phyloP scores from a whole-genome alignment of 2,329 filamentous ascomycete species.

The Aspergillus floridensis region DNA sequence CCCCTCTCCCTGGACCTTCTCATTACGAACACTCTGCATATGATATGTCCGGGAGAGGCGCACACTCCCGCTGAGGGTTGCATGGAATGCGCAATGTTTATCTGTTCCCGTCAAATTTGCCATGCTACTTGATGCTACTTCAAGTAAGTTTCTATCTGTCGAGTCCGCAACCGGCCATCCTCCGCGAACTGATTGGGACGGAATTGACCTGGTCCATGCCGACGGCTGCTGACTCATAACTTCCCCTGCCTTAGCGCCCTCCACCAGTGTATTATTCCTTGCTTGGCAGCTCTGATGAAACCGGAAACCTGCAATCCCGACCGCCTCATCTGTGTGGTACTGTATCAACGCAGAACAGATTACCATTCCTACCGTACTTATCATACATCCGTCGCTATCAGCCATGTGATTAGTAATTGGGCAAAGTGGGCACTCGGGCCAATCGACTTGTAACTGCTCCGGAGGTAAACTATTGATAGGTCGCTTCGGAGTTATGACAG shows the following conservation, averaged over 20 bases:
- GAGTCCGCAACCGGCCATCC: constrained; percentile 1
- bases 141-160: background rate
- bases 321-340: constrained; percentile 1
- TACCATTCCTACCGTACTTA: too few relatives aligned
- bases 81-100: background rate
- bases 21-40: background rate
- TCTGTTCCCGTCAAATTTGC: background rate
- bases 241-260: constrained; percentile 21
- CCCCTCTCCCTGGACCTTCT: background rate
- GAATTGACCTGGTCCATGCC: background rate
- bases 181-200: constrained; percentile 5
- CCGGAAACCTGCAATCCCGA: constrained; percentile 19
- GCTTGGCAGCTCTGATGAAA: constrained; percentile 19
- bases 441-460: too few relatives aligned
- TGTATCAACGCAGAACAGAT: too few relatives aligned
- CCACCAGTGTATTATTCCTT: constrained; percentile 7
- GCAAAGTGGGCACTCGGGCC: too few relatives aligned
- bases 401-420: too few relatives aligned
- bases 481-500: background rate
- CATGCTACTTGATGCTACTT: background rate
- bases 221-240: constrained; percentile 5
- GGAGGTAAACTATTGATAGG: background rate
- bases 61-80: background rate
- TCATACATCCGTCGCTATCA: too few relatives aligned
- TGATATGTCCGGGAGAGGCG: background rate